Conservation (phyloP, 805 yeast genomes). For the Schwanniomyces polymorphus region DNA sequence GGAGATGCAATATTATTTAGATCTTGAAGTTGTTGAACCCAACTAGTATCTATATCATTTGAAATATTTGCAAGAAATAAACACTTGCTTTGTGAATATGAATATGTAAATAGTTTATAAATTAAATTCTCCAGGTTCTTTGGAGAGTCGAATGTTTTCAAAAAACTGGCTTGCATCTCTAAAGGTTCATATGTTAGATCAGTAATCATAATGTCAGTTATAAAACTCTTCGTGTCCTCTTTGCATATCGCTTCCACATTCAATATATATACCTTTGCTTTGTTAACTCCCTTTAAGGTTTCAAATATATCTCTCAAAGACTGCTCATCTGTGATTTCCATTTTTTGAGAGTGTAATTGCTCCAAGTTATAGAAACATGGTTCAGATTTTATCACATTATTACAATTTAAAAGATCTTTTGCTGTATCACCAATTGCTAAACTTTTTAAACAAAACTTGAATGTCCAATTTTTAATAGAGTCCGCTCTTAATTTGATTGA, state of each 20-base stretch:
- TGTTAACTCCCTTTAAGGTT: background rate
- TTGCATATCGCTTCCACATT: conserved; percentile 8
- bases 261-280: conserved; percentile 6
- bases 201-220: conserved; percentile 12
- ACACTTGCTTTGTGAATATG: conserved; percentile 30
- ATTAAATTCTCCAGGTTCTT: background rate
- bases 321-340: conserved; percentile 11
- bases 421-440: conserved; percentile 6
- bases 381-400: background rate
- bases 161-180: background rate
- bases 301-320: conserved; percentile 6
- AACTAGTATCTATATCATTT: conserved; percentile 5
- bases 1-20: conserved; percentile 9
- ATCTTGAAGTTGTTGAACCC: conserved; percentile 6
- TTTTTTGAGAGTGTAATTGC: conserved; percentile 15
- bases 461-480: conserved; percentile 5
- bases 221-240: conserved; percentile 3
- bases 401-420: conserved; percentile 9
- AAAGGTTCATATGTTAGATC: conserved; percentile 5
- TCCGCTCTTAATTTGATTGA: conserved; percentile 5
- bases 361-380: background rate
- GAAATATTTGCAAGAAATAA: conserved; percentile 29
- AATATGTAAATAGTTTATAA: conserved; percentile 4
- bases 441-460: conserved; percentile 9
- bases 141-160: background rate